A percentile compares a stretch with the other conserved stretches of the same genome.
phyloP scores from a whole-genome alignment of 1,284 basidiomycete species.

The Stygiomarasmius scandens region DNA sequence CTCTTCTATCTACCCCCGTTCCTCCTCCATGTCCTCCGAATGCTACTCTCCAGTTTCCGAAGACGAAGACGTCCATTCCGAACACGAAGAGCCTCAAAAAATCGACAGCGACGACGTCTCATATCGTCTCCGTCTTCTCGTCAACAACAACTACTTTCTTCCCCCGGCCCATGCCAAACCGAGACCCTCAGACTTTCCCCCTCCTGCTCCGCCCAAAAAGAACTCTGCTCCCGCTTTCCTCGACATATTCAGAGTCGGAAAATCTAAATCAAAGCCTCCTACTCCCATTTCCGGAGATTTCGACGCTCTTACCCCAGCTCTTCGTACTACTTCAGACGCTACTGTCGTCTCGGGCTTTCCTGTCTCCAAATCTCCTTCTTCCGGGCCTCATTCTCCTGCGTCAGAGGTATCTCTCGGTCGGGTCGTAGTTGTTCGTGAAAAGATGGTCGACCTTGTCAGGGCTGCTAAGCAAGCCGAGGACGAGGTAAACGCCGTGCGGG shows the following conservation, averaged over 20 bases:
- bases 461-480: conserved; percentile 75
- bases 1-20: conserved; percentile 76
- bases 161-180: conserved; percentile 83
- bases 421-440: conserved; percentile 80
- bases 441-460: conserved; percentile 65
- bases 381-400: conserved; percentile 30
- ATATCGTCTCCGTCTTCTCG: conserved; percentile 75
- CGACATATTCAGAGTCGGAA: conserved; percentile 68
- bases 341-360: conserved; percentile 46
- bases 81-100: conserved; percentile 48
- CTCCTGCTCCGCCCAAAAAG: conserved; percentile 36
- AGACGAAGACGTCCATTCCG: conserved; percentile 41
- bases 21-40: conserved; percentile 57
- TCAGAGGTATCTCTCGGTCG: conserved; percentile 44
- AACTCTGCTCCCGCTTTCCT: conserved; percentile 60
- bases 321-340: conserved; percentile 66
- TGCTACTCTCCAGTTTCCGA: conserved; percentile 56
- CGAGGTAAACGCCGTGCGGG: conserved; percentile 57
- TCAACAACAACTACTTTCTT: conserved; percentile 83
- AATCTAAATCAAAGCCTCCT: conserved; percentile 62
- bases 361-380: conserved; percentile 38
- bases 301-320: conserved; percentile 47
- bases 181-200: conserved; percentile 59
- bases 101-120: conserved; percentile 81
- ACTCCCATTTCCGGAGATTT: conserved; percentile 42